Percentiles rank a stretch among this genome's conserved stretches.
phyloP scores from a whole-genome alignment of 768 basidiomycete species.

The Lactifluus hygrophoroides region DNA sequence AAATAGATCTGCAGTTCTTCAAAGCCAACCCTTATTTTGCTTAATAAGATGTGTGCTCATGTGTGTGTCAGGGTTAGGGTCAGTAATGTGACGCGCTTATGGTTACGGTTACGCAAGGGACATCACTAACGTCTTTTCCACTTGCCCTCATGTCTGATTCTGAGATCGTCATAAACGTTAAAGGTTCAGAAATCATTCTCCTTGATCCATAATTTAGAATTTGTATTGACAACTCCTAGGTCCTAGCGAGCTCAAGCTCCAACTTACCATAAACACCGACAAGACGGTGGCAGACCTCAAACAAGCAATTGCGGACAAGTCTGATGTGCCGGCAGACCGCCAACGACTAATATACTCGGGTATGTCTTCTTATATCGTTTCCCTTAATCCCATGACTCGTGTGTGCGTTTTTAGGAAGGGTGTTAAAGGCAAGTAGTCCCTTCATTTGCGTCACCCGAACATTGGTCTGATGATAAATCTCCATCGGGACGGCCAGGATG shows the following conservation, averaged over 20 bases:
- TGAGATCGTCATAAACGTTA: constrained; percentile 28
- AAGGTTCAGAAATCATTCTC: background rate
- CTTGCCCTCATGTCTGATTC: constrained; percentile 17
- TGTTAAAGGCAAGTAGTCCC: constrained; percentile 50
- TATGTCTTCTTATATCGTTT: constrained; percentile 25
- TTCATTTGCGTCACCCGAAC: background rate
- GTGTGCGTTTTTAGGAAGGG: constrained; percentile 41
- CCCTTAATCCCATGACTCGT: background rate
- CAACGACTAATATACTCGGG: constrained; percentile 93
- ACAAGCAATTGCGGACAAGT: constrained; percentile 75
- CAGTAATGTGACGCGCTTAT: background rate
- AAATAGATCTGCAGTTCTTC: too few relatives aligned
- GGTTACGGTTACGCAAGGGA: background rate
- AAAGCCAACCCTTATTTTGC: too few relatives aligned
- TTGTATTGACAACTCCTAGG: constrained; percentile 34
- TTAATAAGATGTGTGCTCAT: too few relatives aligned
- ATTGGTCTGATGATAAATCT: constrained; percentile 2
- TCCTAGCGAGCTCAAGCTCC: constrained; percentile 87
- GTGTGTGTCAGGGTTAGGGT: constrained; percentile 4
- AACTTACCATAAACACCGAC: constrained; percentile 70
- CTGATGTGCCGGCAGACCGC: constrained; percentile 76
- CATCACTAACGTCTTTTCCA: constrained; percentile 3
- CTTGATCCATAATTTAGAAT: background rate
- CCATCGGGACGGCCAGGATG: constrained; percentile 45
- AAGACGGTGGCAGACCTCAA: constrained; percentile 91